phyloP scores from a whole-genome alignment of 441 rosid species.

The Populus tomentosa region DNA sequence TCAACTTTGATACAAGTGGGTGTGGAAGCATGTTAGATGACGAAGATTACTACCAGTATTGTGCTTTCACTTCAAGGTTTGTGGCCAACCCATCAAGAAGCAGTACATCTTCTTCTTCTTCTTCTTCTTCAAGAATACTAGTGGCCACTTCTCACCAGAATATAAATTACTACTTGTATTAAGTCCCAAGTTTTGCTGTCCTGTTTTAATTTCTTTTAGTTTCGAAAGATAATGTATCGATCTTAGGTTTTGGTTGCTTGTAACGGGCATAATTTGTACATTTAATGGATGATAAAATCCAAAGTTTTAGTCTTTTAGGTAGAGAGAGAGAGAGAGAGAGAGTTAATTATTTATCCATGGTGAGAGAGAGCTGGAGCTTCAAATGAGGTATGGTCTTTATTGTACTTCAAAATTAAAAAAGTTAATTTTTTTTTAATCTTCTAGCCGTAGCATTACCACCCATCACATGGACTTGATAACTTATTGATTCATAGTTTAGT shows the following conservation, averaged over 20 bases:
- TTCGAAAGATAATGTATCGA: not conserved
- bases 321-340: too few relatives aligned
- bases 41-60: constrained; percentile 45
- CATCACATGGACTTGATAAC: too few relatives aligned
- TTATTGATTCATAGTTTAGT: too few relatives aligned
- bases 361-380: too few relatives aligned
- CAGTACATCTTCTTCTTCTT: not conserved
- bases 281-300: not conserved
- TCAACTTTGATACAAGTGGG: constrained; percentile 60
- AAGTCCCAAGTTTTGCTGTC: not conserved
- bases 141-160: not conserved
- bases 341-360: too few relatives aligned
- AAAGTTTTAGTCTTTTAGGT: too few relatives aligned
- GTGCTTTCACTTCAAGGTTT: constrained; percentile 65
- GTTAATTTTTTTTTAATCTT: too few relatives aligned
- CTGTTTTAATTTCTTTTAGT: not conserved
- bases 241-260: not conserved
- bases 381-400: too few relatives aligned
- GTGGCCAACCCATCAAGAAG: constrained; percentile 27
- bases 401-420: too few relatives aligned
- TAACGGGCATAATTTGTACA: not conserved
- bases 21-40: constrained; percentile 38
- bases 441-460: too few relatives aligned
- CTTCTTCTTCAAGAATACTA: not conserved
- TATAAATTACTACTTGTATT: too few relatives aligned